Base-by-base conservation (phyloP, 257 asterid species). In the Knoxia roxburghii region DNA sequence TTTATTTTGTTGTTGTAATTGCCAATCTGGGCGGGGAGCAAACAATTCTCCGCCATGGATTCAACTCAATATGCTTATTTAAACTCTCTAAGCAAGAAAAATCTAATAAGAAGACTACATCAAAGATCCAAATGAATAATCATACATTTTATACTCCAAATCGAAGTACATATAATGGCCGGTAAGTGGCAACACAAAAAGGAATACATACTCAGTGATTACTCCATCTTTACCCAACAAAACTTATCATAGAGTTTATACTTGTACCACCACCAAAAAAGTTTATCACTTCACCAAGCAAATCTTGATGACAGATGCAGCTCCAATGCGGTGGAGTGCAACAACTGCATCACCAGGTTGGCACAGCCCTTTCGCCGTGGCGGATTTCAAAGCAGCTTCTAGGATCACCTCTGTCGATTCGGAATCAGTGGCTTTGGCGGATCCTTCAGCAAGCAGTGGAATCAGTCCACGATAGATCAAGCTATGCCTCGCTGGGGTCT, bases 401-500 rank as follows among this genome's bases (percentile, higher is more conserved):
- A 89, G 41, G 20, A 87, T 84, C n/a, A 79, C 95, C 62, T 89
- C 94, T 17, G 94, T 87, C 23, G 95, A 85, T 58, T 89, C 97
- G 0, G 91, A 77, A 69, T 85, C 94, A 0, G 95, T 85, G 23
- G 95, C 92, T 46, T 82, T 89, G 0, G 95, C 89, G 0, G 96
- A 85, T 1, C 96, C 96, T 71, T 89, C 96, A 0, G 84, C 96
- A 35, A 89, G 92, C 67, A 89, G 72, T 0, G 97, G 95, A 21
- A 89, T 86, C 79, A 89, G 61, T 32, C 97, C 97, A 50, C 95
- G 73, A 73, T 89, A 87, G 11, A 89, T 79, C 78, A 89, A 62
- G 79, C 95, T 85, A 82, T 89, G 97, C 87, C 79, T 87, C 0
- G 97, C 97, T 0, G 97, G 95, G 7, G 88, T 55, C 68, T 87